Percentiles rank a stretch among this genome's conserved stretches.
Conservation (phyloP, 768 basidiomycete genomes). For the Strobilomyces echinocephalus region DNA sequence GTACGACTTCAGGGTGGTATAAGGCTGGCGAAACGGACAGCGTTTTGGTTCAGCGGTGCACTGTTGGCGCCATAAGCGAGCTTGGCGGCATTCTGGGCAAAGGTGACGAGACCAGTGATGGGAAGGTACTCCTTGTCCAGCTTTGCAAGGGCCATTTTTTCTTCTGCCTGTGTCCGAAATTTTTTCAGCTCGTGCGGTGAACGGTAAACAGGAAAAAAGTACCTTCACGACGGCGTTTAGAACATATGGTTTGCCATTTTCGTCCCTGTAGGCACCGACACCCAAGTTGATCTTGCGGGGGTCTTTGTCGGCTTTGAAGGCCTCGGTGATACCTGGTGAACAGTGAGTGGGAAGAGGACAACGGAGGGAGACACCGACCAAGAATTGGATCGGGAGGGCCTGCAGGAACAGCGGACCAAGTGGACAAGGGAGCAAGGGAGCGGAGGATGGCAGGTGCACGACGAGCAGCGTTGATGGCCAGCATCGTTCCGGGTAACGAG, state of each 20-base stretch:
- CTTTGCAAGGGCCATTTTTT: conserved; percentile 55
- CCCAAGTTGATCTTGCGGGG: conserved; percentile 95
- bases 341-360: conserved; percentile 5
- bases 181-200: not conserved
- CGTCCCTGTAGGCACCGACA: conserved; percentile 95
- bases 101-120: conserved; percentile 85
- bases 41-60: conserved; percentile 60
- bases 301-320: conserved; percentile 93
- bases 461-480: conserved; percentile 38
- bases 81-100: conserved; percentile 82
- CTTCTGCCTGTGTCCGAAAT: conserved; percentile 58
- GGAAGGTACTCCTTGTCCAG: conserved; percentile 95
- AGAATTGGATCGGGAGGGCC: conserved; percentile 94
- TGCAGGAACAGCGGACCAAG: conserved; percentile 78
- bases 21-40: conserved; percentile 47
- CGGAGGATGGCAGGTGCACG: conserved; percentile 41
- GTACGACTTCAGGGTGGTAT: not conserved
- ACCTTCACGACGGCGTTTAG: conserved; percentile 87
- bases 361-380: conserved; percentile 42
- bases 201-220: not conserved
- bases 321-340: conserved; percentile 78
- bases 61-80: conserved; percentile 89
- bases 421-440: conserved; percentile 48
- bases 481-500: conserved; percentile 26
- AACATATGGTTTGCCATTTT: conserved; percentile 91